These are phyloP conservation scores for Aspergillus novofumigatus DNA, from an alignment of 2,329 filamentous ascomycete genomes.

Conservation along the genomic window DNA sequence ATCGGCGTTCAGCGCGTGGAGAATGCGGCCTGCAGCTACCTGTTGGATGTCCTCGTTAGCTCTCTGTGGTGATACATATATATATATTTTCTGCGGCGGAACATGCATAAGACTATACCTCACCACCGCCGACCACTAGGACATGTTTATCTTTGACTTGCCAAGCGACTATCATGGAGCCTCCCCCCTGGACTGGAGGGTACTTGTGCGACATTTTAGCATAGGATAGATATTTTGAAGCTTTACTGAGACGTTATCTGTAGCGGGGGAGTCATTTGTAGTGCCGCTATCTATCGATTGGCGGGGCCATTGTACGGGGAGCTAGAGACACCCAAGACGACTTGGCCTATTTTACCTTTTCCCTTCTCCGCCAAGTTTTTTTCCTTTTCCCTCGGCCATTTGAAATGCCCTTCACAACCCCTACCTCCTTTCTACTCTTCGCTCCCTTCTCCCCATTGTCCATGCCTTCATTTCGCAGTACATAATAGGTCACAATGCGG, in stretches of 20 bases:
- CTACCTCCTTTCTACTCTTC: constrained; percentile 8
- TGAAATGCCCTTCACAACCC: background rate
- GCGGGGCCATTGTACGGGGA: constrained; percentile 10
- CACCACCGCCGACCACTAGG: constrained; percentile 90
- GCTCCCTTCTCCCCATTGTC: constrained; percentile 9
- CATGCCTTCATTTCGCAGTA: constrained; percentile 12
- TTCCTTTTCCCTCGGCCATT: constrained; percentile 12
- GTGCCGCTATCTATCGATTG: background rate
- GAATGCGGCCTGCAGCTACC: constrained; percentile 92
- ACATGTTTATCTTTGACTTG: constrained; percentile 86
- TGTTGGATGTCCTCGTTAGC: constrained; percentile 40
- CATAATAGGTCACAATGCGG: constrained; percentile 48
- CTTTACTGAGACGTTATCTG: background rate
- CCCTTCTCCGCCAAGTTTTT: constrained; percentile 8
- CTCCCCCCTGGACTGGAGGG: constrained; percentile 80
- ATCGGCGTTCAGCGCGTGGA: constrained; percentile 92
- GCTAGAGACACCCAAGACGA: constrained; percentile 11
- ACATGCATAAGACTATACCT: constrained; percentile 55
- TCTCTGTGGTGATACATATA: constrained; percentile 12
- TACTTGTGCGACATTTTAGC: constrained; percentile 53
- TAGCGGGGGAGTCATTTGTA: background rate
- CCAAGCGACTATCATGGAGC: constrained; percentile 93
- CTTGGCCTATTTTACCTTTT: constrained; percentile 3
- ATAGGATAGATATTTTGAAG: background rate
- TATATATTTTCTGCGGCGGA: background rate